Conservation (phyloP, 345 rosid species). For the Citrus maxima region DNA sequence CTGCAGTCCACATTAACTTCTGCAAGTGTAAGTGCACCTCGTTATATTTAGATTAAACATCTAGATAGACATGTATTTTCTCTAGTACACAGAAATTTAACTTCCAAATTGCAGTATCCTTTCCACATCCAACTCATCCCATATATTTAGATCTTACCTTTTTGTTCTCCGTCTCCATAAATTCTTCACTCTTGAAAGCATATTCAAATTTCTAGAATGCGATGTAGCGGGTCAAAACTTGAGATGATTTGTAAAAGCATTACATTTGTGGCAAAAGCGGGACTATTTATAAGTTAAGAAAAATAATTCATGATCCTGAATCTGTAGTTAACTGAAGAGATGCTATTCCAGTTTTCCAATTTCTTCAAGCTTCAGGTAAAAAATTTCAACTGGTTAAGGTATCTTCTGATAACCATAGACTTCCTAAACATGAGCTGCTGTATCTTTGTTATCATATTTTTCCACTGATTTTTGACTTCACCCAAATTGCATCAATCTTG, state of each 20-base stretch:
- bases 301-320: too few species aligned
- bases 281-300: too few species aligned
- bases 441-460: neutral
- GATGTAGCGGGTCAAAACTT: too few species aligned
- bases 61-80: neutral
- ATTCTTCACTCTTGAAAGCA: too few species aligned
- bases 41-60: too few species aligned
- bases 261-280: too few species aligned
- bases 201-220: too few species aligned
- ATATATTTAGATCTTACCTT: neutral
- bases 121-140: neutral
- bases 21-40: conserved; percentile 30
- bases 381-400: neutral
- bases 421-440: neutral
- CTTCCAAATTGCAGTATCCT: neutral
- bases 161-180: neutral
- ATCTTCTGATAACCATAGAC: neutral
- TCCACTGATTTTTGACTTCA: neutral
- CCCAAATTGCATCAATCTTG: neutral
- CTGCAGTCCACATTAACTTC: conserved; percentile 97
- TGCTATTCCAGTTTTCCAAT: too few species aligned
- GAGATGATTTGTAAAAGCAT: too few species aligned
- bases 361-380: too few species aligned
- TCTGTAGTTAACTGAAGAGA: too few species aligned
- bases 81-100: neutral